phyloP scores from a whole-genome alignment of 345 rosid species.

The Eucalyptus shirleyi region DNA sequence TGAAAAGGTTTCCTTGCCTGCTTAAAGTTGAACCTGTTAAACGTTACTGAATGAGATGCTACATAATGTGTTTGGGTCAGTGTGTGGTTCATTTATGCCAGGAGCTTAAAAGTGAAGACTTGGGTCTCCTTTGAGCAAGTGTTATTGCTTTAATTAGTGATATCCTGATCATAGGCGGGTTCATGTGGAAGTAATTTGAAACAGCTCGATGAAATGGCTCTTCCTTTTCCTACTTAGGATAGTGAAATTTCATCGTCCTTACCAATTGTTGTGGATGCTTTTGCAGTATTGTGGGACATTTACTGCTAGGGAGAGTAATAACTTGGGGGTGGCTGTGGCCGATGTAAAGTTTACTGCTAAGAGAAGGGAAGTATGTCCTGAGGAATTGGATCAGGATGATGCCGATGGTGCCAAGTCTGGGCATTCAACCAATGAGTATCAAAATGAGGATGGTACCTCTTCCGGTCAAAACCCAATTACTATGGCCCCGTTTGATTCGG shows the following conservation, averaged over 20 bases:
- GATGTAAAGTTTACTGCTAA: neutral
- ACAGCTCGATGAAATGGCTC: neutral
- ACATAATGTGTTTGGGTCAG: neutral
- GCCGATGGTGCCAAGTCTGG: neutral
- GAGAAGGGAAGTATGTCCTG: constrained; percentile 36
- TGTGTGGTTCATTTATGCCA: neutral
- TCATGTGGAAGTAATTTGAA: neutral
- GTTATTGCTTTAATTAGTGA: neutral
- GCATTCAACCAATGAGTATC: neutral
- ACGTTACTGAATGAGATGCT: neutral
- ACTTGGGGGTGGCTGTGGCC: neutral
- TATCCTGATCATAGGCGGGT: neutral
- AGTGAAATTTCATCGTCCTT: neutral
- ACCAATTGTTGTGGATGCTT: neutral
- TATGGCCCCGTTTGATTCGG: too few species aligned
- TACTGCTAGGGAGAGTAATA: neutral
- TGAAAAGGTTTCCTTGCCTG: constrained; percentile 31
- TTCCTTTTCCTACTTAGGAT: neutral
- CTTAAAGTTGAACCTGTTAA: neutral
- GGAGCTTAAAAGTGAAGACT: neutral
- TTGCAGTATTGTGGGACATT: neutral
- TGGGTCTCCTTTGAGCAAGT: neutral
- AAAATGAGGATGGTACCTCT: neutral
- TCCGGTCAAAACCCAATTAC: neutral
- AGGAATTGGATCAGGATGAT: neutral